Percentiles rank a stretch among this genome's conserved stretches.
Evolutionary conservation across 306 rosid species (phyloP).

Genomic region (Carpinus fangiana): DNA sequence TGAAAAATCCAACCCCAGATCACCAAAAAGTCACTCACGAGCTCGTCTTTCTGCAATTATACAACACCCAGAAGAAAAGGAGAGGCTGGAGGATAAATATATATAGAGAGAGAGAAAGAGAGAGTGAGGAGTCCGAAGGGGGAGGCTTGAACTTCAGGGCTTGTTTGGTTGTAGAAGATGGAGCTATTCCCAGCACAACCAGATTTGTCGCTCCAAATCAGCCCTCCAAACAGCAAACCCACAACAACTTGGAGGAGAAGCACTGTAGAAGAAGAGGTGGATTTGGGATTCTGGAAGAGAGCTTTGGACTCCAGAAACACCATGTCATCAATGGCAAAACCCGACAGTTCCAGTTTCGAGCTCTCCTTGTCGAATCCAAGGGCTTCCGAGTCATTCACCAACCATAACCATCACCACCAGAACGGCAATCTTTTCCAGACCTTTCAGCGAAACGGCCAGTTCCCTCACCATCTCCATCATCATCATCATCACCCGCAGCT

Average conservation of each 20-base stretch:
- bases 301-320: conserved; percentile 68
- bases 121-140: not conserved
- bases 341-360: conserved; percentile 37
- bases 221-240: conserved; percentile 82
- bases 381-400: conserved; percentile 19
- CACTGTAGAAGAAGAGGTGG: conserved; percentile 49
- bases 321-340: conserved; percentile 47
- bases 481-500: conserved; percentile 33
- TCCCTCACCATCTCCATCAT: conserved; percentile 24
- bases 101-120: not conserved
- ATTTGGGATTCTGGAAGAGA: conserved; percentile 91
- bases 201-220: conserved; percentile 91
- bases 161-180: conserved; percentile 22
- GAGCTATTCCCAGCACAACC: conserved; percentile 98
- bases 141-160: not conserved
- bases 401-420: conserved; percentile 37
- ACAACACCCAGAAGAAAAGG: conserved; percentile 3
- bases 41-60: conserved; percentile 12
- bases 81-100: not conserved
- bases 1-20: conserved; percentile 32
- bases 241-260: conserved; percentile 64
- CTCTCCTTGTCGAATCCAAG: conserved; percentile 66
- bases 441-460: conserved; percentile 34
- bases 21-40: not conserved
- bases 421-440: conserved; percentile 36